Conservation (phyloP, 257 asterid species). For the Fraxinus excelsior region DNA sequence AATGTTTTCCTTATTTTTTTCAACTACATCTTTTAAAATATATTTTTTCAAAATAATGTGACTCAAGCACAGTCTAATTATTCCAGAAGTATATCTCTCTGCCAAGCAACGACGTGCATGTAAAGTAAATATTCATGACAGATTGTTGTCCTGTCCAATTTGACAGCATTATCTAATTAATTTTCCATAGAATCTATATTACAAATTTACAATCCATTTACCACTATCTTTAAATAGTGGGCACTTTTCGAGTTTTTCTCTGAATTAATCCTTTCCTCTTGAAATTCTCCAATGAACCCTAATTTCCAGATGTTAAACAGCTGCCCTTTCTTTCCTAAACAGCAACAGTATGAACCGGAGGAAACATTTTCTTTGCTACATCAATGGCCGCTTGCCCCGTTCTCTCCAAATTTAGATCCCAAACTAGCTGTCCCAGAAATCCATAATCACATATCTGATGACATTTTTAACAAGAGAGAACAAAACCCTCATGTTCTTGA, state of each 20-base stretch:
- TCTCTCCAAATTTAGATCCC: slow-evolving; percentile 29
- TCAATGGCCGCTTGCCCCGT: slow-evolving; percentile 18
- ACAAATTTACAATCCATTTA: background rate
- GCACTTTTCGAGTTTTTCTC: slow-evolving; percentile 22
- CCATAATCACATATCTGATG: slow-evolving; percentile 7
- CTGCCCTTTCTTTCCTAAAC: slow-evolving; percentile 35
- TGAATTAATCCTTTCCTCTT: background rate
- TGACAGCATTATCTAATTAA: slow-evolving; percentile 37
- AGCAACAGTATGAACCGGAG: slow-evolving; percentile 10
- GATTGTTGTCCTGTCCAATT: slow-evolving; percentile 44
- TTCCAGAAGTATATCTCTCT: slow-evolving; percentile 36
- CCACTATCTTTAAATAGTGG: slow-evolving; percentile 29
- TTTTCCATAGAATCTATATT: slow-evolving; percentile 21
- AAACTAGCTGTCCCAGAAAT: background rate
- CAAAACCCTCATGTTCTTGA: slow-evolving; percentile 54
- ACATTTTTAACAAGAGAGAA: background rate
- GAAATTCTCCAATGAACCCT: slow-evolving; percentile 21
- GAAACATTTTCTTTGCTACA: slow-evolving; percentile 14
- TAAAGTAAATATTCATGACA: slow-evolving; percentile 3
- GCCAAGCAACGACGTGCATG: slow-evolving; percentile 31
- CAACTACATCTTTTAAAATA: no score
- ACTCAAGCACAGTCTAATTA: no score
- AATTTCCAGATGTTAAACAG: slow-evolving; percentile 20
- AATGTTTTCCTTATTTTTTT: no score
- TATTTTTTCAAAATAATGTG: no score